Conservation (phyloP, 2,329 filamentous ascomycete genomes). For the Nothophoma quercina region DNA sequence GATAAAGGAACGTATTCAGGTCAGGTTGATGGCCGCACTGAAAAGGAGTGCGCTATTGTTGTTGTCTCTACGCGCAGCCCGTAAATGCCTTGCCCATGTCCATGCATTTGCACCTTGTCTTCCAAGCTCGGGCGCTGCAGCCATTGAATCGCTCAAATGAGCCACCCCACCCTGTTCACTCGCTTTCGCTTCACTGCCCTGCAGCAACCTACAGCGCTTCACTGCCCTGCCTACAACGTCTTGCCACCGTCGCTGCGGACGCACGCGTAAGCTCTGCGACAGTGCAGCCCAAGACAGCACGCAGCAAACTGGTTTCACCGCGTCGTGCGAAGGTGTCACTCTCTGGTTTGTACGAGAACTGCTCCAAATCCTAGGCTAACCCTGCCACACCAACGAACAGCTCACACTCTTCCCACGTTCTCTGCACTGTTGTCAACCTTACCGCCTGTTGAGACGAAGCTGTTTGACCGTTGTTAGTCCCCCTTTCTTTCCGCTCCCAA, state of each 20-base stretch:
- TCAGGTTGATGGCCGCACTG: conserved; percentile 7
- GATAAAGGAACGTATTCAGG: conserved; percentile 20
- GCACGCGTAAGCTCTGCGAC: conserved; percentile 23
- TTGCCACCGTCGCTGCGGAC: conserved; percentile 4
- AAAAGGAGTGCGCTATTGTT: conserved; percentile 11
- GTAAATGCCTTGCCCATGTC: background rate
- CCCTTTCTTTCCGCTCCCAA: conserved; percentile 5
- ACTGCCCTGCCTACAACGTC: background rate
- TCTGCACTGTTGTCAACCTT: background rate
- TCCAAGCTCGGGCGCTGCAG: conserved; percentile 4
- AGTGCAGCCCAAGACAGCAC: conserved; percentile 9
- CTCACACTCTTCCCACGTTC: conserved; percentile 2
- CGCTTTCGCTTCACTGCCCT: conserved; percentile 2
- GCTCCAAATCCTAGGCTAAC: conserved; percentile 8
- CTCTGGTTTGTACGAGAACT: background rate
- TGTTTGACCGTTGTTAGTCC: background rate
- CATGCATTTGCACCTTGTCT: no score
- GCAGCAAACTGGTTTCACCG: conserved; percentile 5
- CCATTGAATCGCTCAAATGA: conserved; percentile 5
- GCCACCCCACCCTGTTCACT: background rate
- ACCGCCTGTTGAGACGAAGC: background rate
- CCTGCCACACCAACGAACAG: conserved; percentile 3
- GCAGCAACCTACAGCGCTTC: conserved; percentile 2
- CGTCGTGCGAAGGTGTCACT: conserved; percentile 3
- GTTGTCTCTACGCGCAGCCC: conserved; percentile 1